Percentiles rank a stretch among this genome's conserved stretches.
phyloP scores from a whole-genome alignment of 768 basidiomycete genomes.

The Cystobasidium tubakii region DNA sequence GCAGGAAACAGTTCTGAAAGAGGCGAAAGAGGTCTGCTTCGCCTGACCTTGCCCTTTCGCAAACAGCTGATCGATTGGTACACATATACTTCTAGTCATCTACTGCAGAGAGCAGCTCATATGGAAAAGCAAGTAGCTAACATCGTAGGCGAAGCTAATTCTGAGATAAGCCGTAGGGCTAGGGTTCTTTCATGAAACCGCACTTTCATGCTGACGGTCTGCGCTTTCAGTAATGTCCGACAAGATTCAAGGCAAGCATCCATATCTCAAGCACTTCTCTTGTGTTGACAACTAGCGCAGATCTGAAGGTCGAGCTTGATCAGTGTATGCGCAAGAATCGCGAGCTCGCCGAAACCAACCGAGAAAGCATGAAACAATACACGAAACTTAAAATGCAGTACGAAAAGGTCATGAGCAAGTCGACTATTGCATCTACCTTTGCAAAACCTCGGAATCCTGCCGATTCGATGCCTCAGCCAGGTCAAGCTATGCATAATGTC shows the following conservation, averaged over 20 bases:
- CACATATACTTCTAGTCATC: neutral
- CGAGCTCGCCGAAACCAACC: slow-evolving; percentile 45
- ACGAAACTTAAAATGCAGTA: slow-evolving; percentile 44
- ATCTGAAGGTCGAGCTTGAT: slow-evolving; percentile 40
- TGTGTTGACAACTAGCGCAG: neutral
- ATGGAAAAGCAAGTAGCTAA: slow-evolving; percentile 41
- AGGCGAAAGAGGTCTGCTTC: slow-evolving; percentile 37
- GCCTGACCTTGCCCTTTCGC: neutral
- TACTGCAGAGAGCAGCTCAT: slow-evolving; percentile 8
- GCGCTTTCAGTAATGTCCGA: slow-evolving; percentile 14
- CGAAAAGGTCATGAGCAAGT: slow-evolving; percentile 42
- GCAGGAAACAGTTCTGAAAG: slow-evolving; percentile 39
- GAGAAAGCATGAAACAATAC: slow-evolving; percentile 45
- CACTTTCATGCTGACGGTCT: neutral
- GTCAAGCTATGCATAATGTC: neutral
- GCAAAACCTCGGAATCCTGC: neutral
- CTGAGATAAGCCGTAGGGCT: slow-evolving; percentile 28
- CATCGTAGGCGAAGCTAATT: slow-evolving; percentile 36
- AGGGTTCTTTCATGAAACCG: neutral
- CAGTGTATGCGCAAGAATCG: slow-evolving; percentile 39
- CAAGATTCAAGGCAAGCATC: slow-evolving; percentile 21
- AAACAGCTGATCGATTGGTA: neutral
- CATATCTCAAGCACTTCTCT: neutral
- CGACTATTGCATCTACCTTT: slow-evolving; percentile 15
- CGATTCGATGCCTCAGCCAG: neutral